Evolutionary conservation across 352 stramenopile genomes (phyloP), one percentile per base, ranked within the genome.

Genomic region (Globisporangium lucens): DNA sequence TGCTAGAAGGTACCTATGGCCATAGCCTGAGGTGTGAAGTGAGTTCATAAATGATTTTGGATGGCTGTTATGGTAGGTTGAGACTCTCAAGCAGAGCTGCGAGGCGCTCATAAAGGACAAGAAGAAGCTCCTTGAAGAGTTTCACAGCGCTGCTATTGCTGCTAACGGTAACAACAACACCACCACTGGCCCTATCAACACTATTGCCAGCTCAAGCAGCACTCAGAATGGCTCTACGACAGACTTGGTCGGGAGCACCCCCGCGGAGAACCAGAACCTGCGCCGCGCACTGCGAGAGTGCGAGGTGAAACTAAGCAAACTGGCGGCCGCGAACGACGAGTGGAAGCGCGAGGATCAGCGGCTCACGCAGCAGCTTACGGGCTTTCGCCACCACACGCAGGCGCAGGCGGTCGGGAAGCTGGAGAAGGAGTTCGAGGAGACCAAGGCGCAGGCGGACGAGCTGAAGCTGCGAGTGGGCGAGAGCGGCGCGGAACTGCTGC

Each of bases 341-440:
- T 70, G 72, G 17, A 77, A 75, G 5, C 43, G 62, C 4, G 76
- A 89, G 41, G 51, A 78, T 0, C 74, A 86, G 30, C 76, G 81
- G 0, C 70, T 89, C 41, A 76, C 89, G 56, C 82, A 91, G 52
- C 82, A 90, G 12, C 53, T 89, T 12, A 73, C 66, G 52, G 76
- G 76, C 3, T 64, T 80, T 49, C 75, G 77, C 8, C 77, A 90
- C 63, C 87, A 77, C 58, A 78, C 79, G 3, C 74, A 90, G 63
- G 51, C 74, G 15, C 82, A 89, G 70, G 75, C 66, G 65, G 86
- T 73, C 38, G 70, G 61, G 5, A 74, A 76, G 13, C 75, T 93
- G 12, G 77, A 89, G 55, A 89, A 88, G 38, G 78, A 88, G n/a
- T 53, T 68, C 3, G 76, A 74, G 13, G 73, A 76, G 30, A 38